These are phyloP conservation scores for Rhododendron henanense DNA, from an alignment of 148 eudicot genomes.

Conservation along the genomic window DNA sequence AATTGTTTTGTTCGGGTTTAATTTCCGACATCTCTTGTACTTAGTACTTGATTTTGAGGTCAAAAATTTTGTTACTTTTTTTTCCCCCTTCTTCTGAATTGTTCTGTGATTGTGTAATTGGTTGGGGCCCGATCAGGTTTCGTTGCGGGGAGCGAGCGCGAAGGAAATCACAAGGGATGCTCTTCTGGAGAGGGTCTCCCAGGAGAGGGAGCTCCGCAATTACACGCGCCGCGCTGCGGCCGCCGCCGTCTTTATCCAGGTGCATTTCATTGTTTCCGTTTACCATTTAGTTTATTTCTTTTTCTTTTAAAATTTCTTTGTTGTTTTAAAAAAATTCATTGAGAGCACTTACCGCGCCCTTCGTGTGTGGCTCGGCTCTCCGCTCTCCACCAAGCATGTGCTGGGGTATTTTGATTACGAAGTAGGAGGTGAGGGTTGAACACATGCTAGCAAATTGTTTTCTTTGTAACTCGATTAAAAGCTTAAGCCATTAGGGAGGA, in stretches of 20 bases:
- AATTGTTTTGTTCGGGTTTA: background rate
- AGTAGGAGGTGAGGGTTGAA: background rate
- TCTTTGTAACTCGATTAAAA: background rate
- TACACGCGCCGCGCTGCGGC: conserved; percentile 62
- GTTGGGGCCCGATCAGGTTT: conserved; percentile 45
- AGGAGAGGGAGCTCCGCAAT: conserved; percentile 78
- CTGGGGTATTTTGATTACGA: background rate
- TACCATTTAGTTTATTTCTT: too few species aligned
- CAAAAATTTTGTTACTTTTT: background rate
- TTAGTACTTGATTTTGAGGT: background rate
- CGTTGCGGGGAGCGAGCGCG: conserved; percentile 80
- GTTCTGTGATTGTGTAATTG: background rate
- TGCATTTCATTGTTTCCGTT: background rate
- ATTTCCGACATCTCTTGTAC: background rate
- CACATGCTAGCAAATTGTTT: background rate
- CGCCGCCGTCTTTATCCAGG: conserved; percentile 76
- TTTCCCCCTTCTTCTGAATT: background rate
- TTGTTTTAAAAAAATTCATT: background rate
- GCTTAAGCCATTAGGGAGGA: background rate
- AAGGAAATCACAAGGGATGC: conserved; percentile 80
- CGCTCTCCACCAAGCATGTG: background rate
- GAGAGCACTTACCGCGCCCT: background rate
- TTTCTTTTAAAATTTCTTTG: background rate
- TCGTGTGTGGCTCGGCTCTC: background rate
- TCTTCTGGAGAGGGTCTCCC: conserved; percentile 67